Percentiles rank a stretch among this genome's conserved stretches.
Conservation (phyloP, 1,284 basidiomycete genomes). For the Leccinum fallax region DNA sequence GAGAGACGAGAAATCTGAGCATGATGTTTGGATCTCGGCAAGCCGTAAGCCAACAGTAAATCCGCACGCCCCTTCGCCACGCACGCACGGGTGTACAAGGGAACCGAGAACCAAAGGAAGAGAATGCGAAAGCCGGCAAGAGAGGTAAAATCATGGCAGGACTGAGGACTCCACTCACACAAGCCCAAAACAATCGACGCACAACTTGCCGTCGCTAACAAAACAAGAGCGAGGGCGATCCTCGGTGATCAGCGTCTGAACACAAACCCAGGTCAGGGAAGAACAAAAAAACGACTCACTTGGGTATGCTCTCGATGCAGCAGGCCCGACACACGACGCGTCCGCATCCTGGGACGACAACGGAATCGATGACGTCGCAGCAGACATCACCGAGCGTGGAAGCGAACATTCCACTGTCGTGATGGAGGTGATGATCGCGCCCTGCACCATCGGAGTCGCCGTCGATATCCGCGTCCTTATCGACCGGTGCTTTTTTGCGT, state of each 20-base stretch:
- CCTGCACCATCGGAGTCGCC: neutral
- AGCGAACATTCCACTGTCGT: neutral
- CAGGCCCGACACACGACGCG: conserved; percentile 31
- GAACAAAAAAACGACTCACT: conserved; percentile 19
- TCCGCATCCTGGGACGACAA: conserved; percentile 30
- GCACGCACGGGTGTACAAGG: neutral
- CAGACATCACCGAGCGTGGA: neutral
- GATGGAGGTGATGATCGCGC: neutral
- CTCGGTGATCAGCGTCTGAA: conserved; percentile 9
- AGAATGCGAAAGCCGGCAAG: neutral
- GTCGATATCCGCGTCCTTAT: conserved; percentile 24
- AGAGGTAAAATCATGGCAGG: neutral
- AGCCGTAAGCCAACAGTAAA: neutral
- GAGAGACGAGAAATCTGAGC: neutral
- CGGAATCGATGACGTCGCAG: conserved; percentile 9
- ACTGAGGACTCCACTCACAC: conserved; percentile 8
- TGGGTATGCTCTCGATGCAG: conserved; percentile 31
- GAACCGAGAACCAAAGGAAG: neutral
- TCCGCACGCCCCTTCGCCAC: neutral
- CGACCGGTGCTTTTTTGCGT: conserved; percentile 29
- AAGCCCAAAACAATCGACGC: conserved; percentile 32
- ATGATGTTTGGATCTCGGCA: neutral
- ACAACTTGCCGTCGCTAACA: conserved; percentile 34
- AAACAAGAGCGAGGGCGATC: neutral
- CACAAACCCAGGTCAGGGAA: neutral